phyloP scores from a whole-genome alignment of 164 flowering plant genomes.

The Macadamia integrifolia region DNA sequence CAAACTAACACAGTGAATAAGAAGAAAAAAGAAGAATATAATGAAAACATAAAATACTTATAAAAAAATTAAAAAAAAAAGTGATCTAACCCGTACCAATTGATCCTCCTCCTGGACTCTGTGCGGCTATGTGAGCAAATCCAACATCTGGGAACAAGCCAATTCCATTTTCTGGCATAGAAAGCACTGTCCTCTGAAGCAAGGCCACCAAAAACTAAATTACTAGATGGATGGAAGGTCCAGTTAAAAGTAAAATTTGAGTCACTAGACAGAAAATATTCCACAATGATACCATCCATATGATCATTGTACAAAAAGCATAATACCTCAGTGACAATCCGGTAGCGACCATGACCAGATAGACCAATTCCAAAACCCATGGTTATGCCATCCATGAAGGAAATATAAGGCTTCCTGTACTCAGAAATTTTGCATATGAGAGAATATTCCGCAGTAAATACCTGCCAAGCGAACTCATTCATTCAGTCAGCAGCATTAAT shows the following conservation, averaged over 20 bases:
- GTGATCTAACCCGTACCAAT: constrained; percentile 43
- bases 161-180: constrained; percentile 99
- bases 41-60: background rate
- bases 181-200: constrained; percentile 75
- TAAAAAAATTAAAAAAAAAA: background rate
- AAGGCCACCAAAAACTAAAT: background rate
- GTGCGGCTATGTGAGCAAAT: constrained; percentile 81
- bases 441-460: constrained; percentile 83
- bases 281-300: background rate
- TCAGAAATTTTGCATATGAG: constrained; percentile 84
- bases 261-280: background rate
- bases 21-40: constrained; percentile 1
- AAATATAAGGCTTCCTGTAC: constrained; percentile 81
- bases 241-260: background rate
- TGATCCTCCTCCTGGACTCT: constrained; percentile 88
- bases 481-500: no score
- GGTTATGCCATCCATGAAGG: constrained; percentile 96
- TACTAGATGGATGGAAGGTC: background rate
- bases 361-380: constrained; percentile 99
- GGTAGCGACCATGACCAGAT: constrained; percentile 91
- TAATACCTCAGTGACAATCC: constrained; percentile 83
- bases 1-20: background rate
- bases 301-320: background rate
- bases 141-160: constrained; percentile 98
- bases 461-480: constrained; percentile 36